Base-by-base conservation (phyloP, 306 rosid species). In the Sicyos baderoa region DNA sequence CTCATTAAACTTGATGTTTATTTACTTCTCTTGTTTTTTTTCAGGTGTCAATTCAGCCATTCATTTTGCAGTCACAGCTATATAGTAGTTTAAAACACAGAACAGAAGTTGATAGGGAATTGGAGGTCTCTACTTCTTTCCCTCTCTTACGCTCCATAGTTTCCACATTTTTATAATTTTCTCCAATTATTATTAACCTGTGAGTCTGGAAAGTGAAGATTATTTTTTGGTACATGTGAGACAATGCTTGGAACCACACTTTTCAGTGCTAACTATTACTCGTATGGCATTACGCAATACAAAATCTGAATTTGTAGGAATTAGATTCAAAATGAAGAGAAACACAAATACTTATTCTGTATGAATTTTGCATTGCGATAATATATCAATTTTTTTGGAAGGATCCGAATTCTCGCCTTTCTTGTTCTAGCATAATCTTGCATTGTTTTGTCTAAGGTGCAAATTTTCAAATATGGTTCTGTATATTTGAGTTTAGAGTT, bases 71-170 rank as follows among this genome's bases (percentile, higher is more conserved):
- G 82, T 93, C 96, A 18, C 99, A 90, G 77, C 72, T 93, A 84
- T 93, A 90, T 82, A 86, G 99, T 84, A 90, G 91, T 69, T 88
- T 93, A 21, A 84, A 80, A 77, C 89, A 93, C 79, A 82, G 97
- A 78, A 93, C 97, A 9, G 90, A 81, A 75, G 99, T 93, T 60
- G 97, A 90, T 73, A 83, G 91, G 76, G 97, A 93, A 48, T 72
- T 93, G 61, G 99, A 93, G 99, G 97, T 93, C 5, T 69, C 76
- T 18, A 55, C 27, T 40, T 67, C 23, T 52, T 44, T 11, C 25
- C 42, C 49, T 59, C 6, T 14, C 14, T 64, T 19, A 0, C 7
- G 4, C 4, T 21, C 40, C 53, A 21, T 65, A 65, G 21, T 65
- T 44, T 65, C 54, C 47, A 21, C 21, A 40, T 42, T 9, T 42